A percentile compares a stretch with the other conserved stretches of the same genome.
phyloP scores from a whole-genome alignment of 768 basidiomycete species.

The Russula griseocarnosa region DNA sequence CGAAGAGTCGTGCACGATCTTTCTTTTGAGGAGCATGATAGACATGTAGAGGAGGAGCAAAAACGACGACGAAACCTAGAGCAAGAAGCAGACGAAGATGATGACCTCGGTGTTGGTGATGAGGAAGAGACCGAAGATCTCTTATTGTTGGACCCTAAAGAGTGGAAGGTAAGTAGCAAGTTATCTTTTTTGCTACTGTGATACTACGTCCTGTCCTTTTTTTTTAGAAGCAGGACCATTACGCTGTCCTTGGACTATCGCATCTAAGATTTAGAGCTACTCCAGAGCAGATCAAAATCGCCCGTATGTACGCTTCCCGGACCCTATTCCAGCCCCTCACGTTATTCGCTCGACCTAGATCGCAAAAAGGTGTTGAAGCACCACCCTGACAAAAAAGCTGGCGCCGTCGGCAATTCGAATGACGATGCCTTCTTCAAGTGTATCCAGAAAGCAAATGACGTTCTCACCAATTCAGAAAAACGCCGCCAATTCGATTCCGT shows the following conservation, averaged over 20 bases:
- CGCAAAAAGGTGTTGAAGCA: slow-evolving; percentile 97
- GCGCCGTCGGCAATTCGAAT: slow-evolving; percentile 71
- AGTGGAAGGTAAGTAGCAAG: slow-evolving; percentile 77
- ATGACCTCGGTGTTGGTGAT: slow-evolving; percentile 89
- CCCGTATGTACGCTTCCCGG: slow-evolving; percentile 70
- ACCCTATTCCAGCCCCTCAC: slow-evolving; percentile 4
- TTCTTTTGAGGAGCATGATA: slow-evolving; percentile 82
- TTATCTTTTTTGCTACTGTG: background rate
- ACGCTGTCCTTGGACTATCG: slow-evolving; percentile 92
- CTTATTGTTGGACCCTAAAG: slow-evolving; percentile 84
- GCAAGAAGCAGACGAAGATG: slow-evolving; percentile 52
- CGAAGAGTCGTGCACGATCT: slow-evolving; percentile 68
- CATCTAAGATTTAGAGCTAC: slow-evolving; percentile 83
- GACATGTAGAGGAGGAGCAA: slow-evolving; percentile 51
- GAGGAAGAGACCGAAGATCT: slow-evolving; percentile 76
- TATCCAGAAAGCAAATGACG: slow-evolving; percentile 97
- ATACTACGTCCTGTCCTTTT: slow-evolving; percentile 1
- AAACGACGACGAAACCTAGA: slow-evolving; percentile 50
- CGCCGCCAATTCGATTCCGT: slow-evolving; percentile 96
- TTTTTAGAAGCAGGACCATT: slow-evolving; percentile 94
- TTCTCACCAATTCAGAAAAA: slow-evolving; percentile 80
- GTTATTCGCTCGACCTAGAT: slow-evolving; percentile 46
- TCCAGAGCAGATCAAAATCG: slow-evolving; percentile 90
- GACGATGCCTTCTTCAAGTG: slow-evolving; percentile 99
- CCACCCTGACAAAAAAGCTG: slow-evolving; percentile 92